These are phyloP conservation scores for Casuarina glauca DNA, from an alignment of 306 rosid genomes.

Conservation along the genomic window DNA sequence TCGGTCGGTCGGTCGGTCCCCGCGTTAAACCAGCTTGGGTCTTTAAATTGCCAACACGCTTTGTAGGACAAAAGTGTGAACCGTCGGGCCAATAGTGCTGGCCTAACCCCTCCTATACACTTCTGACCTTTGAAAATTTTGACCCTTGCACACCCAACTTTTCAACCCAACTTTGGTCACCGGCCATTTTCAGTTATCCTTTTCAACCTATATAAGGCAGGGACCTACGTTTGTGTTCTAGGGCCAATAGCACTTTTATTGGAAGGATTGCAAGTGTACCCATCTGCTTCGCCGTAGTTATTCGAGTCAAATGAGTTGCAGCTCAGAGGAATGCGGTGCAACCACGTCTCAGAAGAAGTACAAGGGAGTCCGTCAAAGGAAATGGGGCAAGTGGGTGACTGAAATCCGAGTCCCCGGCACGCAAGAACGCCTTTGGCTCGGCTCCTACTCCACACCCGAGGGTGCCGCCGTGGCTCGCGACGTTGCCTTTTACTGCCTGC, in stretches of 20 bases:
- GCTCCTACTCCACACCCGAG: conserved; percentile 66
- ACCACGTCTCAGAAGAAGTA: conserved; percentile 28
- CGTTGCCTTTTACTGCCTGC: conserved; percentile 63
- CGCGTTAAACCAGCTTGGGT: no score
- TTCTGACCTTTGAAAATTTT: conserved; percentile 47
- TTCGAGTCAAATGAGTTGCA: conserved; percentile 33
- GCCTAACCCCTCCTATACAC: neutral
- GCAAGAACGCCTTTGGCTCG: conserved; percentile 72
- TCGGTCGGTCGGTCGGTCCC: neutral
- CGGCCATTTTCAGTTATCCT: conserved; percentile 5
- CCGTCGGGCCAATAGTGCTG: neutral
- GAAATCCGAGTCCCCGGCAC: conserved; percentile 81
- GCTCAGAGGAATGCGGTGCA: conserved; percentile 19
- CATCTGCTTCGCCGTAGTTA: no score
- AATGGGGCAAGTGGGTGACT: conserved; percentile 98
- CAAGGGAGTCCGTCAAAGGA: conserved; percentile 74
- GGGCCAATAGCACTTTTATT: neutral
- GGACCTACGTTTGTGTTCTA: no score
- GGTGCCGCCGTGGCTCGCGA: conserved; percentile 90
- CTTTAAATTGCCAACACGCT: neutral
- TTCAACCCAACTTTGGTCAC: neutral
- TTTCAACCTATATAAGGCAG: conserved; percentile 14
- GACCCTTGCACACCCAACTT: conserved; percentile 21
- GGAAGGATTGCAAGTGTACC: neutral
- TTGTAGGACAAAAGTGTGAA: neutral